Conservation (phyloP, 441 rosid species). For the Pelargonium citronellum region DNA sequence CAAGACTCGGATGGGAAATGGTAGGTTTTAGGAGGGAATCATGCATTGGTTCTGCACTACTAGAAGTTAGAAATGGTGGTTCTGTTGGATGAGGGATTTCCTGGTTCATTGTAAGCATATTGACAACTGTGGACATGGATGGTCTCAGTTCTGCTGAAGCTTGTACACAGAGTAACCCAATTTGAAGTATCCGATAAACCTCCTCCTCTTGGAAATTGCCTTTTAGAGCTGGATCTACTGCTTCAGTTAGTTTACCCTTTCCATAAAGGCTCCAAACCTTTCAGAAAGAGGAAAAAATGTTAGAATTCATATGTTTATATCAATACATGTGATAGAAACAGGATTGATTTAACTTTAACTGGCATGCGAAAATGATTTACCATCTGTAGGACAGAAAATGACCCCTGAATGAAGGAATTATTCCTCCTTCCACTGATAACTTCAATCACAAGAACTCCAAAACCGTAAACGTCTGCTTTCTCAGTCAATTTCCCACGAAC, state of each 20-base stretch:
- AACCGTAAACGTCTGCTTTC: slow-evolving; percentile 82
- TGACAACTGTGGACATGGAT: slow-evolving; percentile 61
- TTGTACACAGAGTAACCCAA: slow-evolving; percentile 73
- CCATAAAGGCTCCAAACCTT: slow-evolving; percentile 61
- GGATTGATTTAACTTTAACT: not conserved
- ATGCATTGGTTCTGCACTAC: not conserved
- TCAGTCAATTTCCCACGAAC: slow-evolving; percentile 69
- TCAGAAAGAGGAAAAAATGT: not conserved
- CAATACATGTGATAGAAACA: not conserved
- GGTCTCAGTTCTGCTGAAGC: slow-evolving; percentile 80
- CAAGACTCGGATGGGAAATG: not conserved
- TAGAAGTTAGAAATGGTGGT: slow-evolving; percentile 56
- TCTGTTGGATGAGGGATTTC: slow-evolving; percentile 59
- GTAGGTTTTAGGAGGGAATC: not conserved
- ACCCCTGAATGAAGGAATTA: slow-evolving; percentile 33
- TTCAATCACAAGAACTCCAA: slow-evolving; percentile 69
- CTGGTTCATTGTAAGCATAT: slow-evolving; percentile 40
- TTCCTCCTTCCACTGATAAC: slow-evolving; percentile 51
- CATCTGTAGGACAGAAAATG: slow-evolving; percentile 46
- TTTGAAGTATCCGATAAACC: slow-evolving; percentile 46
- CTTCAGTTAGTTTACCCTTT: slow-evolving; percentile 38
- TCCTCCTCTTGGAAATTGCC: slow-evolving; percentile 41
- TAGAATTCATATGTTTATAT: not conserved
- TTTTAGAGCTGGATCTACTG: slow-evolving; percentile 49
- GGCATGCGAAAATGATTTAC: slow-evolving; percentile 26